phyloP scores from a whole-genome alignment of 1,284 basidiomycete species.

The Schizophyllum amplum region DNA sequence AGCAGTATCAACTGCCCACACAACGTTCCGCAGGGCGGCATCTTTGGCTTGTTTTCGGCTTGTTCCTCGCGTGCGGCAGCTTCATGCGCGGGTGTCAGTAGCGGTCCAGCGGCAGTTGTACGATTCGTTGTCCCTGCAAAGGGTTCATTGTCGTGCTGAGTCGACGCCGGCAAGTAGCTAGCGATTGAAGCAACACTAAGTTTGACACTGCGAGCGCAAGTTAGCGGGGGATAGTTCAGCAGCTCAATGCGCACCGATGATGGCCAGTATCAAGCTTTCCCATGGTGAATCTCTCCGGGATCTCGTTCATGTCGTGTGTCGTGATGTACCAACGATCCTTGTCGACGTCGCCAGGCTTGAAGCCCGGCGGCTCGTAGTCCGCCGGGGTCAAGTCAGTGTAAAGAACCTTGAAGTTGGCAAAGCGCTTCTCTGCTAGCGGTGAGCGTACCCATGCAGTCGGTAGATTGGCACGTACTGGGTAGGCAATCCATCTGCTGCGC shows the following conservation, averaged over 20 bases:
- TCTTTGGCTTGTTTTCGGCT: slow-evolving; percentile 43
- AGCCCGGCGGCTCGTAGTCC: slow-evolving; percentile 72
- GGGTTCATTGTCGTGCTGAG: slow-evolving; percentile 47
- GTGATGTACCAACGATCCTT: slow-evolving; percentile 71
- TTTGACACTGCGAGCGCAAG: slow-evolving; percentile 40
- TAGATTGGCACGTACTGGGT: slow-evolving; percentile 43
- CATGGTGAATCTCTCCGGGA: slow-evolving; percentile 61
- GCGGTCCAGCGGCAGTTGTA: slow-evolving; percentile 22
- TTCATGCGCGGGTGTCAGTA: slow-evolving; percentile 48
- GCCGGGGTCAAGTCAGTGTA: slow-evolving; percentile 69
- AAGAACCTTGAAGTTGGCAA: slow-evolving; percentile 76
- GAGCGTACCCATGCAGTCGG: background rate
- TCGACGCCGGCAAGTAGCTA: slow-evolving; percentile 57
- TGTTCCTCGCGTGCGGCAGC: slow-evolving; percentile 42
- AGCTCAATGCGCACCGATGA: slow-evolving; percentile 41
- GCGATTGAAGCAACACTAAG: slow-evolving; percentile 65
- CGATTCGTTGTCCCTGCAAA: slow-evolving; percentile 42
- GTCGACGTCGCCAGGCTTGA: slow-evolving; percentile 55
- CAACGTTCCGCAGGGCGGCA: slow-evolving; percentile 34
- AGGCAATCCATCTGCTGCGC: slow-evolving; percentile 71
- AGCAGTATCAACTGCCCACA: slow-evolving; percentile 42
- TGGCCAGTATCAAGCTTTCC: slow-evolving; percentile 62
- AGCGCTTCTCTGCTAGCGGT: slow-evolving; percentile 52
- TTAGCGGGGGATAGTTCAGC: background rate
- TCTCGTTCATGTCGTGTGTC: slow-evolving; percentile 59